Conservation (phyloP, 2,329 filamentous ascomycete species). For the Lasiodiplodia hormozganensis region DNA sequence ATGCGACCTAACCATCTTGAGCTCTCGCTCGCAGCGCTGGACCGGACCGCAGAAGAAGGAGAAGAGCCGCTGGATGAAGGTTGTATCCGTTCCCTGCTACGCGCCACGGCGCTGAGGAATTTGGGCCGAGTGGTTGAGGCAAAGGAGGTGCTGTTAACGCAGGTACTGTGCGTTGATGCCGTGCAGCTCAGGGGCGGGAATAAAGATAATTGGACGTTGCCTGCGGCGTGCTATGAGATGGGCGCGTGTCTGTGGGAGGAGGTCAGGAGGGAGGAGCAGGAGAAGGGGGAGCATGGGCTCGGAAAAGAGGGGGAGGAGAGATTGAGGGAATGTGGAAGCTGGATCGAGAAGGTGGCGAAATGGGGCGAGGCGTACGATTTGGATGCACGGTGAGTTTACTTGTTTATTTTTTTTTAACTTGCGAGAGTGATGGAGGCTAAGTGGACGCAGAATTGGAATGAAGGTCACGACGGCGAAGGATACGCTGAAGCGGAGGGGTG, state of each 20-base stretch:
- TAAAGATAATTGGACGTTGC: conserved; percentile 73
- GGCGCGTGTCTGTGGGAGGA: conserved; percentile 82
- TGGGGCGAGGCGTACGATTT: conserved; percentile 74
- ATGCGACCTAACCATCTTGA: conserved; percentile 74
- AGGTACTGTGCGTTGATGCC: conserved; percentile 67
- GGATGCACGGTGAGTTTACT: conserved; percentile 64
- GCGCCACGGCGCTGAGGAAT: conserved; percentile 70
- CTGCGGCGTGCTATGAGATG: conserved; percentile 85
- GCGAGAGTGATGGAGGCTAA: conserved; percentile 26
- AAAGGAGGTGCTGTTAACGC: conserved; percentile 64
- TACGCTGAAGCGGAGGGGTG: conserved; percentile 58
- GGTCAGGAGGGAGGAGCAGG: conserved; percentile 40
- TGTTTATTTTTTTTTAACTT: neutral
- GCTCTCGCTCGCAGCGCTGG: conserved; percentile 66
- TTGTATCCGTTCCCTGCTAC: conserved; percentile 71
- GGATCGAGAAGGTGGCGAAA: conserved; percentile 70
- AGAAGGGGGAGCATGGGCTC: conserved; percentile 42
- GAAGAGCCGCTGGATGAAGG: conserved; percentile 62
- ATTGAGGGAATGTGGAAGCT: conserved; percentile 67
- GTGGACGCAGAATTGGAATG: conserved; percentile 64
- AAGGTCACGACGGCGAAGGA: conserved; percentile 73
- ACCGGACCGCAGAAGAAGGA: conserved; percentile 43
- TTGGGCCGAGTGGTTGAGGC: conserved; percentile 70
- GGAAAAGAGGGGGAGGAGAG: conserved; percentile 47
- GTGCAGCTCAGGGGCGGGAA: conserved; percentile 63